Conservation (phyloP, 2,329 filamentous ascomycete genomes). For the Fusarium clavum region DNA sequence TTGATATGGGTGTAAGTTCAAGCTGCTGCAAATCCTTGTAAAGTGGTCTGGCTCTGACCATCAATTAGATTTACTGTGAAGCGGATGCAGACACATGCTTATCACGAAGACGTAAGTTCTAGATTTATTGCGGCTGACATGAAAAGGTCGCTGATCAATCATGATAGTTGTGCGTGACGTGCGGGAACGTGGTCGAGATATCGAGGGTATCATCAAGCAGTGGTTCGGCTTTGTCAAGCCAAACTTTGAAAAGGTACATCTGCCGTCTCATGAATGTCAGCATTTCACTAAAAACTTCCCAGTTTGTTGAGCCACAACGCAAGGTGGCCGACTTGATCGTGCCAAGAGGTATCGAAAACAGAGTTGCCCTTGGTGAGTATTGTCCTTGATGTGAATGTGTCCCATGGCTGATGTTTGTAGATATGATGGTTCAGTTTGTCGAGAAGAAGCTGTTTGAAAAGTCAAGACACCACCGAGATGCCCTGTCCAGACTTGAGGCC, state of each 20-base stretch:
- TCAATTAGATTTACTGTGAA: slow-evolving; percentile 85
- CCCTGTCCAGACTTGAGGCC: slow-evolving; percentile 79
- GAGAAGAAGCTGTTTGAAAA: slow-evolving; percentile 88
- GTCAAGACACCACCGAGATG: slow-evolving; percentile 82
- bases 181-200: slow-evolving; percentile 86
- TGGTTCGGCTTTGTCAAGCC: slow-evolving; percentile 98
- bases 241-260: slow-evolving; percentile 81
- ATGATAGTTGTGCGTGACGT: slow-evolving; percentile 83
- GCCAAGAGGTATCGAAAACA: slow-evolving; percentile 93
- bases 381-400: not conserved
- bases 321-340: slow-evolving; percentile 95
- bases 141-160: slow-evolving; percentile 15
- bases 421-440: slow-evolving; percentile 94
- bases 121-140: not conserved
- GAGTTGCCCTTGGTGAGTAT: slow-evolving; percentile 81
- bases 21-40: not conserved
- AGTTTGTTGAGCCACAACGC: slow-evolving; percentile 91
- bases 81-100: slow-evolving; percentile 95
- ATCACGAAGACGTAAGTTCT: slow-evolving; percentile 79
- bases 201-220: slow-evolving; percentile 96
- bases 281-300: slow-evolving; percentile 17
- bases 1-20: slow-evolving; percentile 83
- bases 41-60: slow-evolving; percentile 12
- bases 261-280: not conserved
- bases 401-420: slow-evolving; percentile 54